Evolutionary conservation across 441 rosid genomes (phyloP).

Genomic region (California macrophylla): DNA sequence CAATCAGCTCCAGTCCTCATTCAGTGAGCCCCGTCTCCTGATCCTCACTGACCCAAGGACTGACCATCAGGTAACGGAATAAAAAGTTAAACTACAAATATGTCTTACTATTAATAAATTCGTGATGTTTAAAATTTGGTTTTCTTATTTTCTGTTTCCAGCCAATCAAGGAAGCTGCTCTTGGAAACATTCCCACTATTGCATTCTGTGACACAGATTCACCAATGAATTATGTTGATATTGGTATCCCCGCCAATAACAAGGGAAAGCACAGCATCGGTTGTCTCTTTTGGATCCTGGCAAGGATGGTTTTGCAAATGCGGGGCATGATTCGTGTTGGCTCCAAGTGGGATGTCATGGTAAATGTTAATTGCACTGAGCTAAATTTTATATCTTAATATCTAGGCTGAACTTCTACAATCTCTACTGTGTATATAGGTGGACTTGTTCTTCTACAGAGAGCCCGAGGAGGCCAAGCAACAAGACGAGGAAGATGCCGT

Average conservation of each 20-base stretch:
- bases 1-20: conserved; percentile 76
- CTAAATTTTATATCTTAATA: too few species aligned
- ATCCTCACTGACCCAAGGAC: conserved; percentile 90
- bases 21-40: conserved; percentile 75
- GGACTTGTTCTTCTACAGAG: conserved; percentile 40
- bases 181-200: conserved; percentile 86
- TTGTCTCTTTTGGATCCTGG: conserved; percentile 83
- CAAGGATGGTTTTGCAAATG: conserved; percentile 97
- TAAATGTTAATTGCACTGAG: too few species aligned
- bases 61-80: conserved; percentile 92
- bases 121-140: not conserved
- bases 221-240: conserved; percentile 75
- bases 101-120: too few species aligned
- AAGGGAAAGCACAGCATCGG: conserved; percentile 97
- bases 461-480: conserved; percentile 48
- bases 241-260: conserved; percentile 90
- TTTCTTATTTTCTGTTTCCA: conserved; percentile 20
- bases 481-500: conserved; percentile 60
- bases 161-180: conserved; percentile 93
- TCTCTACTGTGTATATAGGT: conserved; percentile 35
- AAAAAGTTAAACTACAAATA: too few species aligned
- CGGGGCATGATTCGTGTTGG: conserved; percentile 73
- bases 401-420: not conserved
- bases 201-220: conserved; percentile 94
- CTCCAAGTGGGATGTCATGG: conserved; percentile 86